phyloP scores from a whole-genome alignment of 129 eudicot species.

The Gnaphalium uliginosum region DNA sequence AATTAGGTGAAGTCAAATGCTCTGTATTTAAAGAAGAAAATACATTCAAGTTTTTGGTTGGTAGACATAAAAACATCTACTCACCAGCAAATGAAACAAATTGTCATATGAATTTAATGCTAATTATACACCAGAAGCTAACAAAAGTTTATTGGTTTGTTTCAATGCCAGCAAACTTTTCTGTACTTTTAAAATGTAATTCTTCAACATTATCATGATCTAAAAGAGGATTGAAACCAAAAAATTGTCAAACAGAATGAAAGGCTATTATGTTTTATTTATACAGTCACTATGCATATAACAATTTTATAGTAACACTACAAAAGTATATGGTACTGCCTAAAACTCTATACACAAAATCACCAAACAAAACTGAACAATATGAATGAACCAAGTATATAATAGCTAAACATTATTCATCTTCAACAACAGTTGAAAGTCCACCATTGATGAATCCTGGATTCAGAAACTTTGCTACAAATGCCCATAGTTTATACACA shows the following conservation, averaged over 20 bases:
- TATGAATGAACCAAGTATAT: background rate
- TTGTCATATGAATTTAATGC: too few relatives aligned
- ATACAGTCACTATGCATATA: background rate
- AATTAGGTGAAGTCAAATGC: too few relatives aligned
- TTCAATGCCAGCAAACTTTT: background rate
- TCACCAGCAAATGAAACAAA: too few relatives aligned
- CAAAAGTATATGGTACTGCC: background rate
- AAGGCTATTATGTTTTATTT: background rate
- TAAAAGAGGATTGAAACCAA: background rate
- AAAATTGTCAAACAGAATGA: background rate
- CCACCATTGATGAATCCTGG: slow-evolving; percentile 62
- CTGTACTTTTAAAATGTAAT: background rate
- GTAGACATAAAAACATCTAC: too few relatives aligned
- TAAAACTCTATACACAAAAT: slow-evolving; percentile 14
- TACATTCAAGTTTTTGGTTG: too few relatives aligned
- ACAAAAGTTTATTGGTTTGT: background rate
- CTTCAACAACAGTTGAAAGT: slow-evolving; percentile 66
- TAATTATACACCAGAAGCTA: background rate
- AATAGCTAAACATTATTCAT: slow-evolving; percentile 37
- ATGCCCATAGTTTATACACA: slow-evolving; percentile 89
- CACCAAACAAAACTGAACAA: slow-evolving; percentile 4
- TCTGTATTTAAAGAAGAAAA: too few relatives aligned
- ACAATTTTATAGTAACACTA: slow-evolving; percentile 9
- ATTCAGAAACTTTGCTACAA: slow-evolving; percentile 85
- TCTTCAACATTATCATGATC: background rate